Percentiles rank a stretch among this genome's conserved stretches.
phyloP scores from a whole-genome alignment of 2,329 filamentous ascomycete species.

The Fonsecaea pugnacius region DNA sequence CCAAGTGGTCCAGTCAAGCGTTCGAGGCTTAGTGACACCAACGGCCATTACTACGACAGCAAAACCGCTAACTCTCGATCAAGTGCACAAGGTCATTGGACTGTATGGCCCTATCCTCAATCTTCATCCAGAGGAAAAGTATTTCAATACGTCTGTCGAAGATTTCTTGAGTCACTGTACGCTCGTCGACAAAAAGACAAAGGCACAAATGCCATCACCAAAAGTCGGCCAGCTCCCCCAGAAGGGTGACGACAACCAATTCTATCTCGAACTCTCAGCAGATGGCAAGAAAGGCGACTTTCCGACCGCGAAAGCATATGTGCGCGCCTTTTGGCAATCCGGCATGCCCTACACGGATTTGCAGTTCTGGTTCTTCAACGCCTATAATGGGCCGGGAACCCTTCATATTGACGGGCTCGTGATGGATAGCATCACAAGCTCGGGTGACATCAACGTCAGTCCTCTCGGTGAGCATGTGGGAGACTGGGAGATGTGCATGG shows the following conservation, averaged over 20 bases:
- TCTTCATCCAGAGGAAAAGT: slow-evolving; percentile 22
- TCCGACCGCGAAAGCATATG: slow-evolving; percentile 23
- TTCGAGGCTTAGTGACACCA: slow-evolving; percentile 22
- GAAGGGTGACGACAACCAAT: slow-evolving; percentile 17
- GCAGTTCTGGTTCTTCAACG: slow-evolving; percentile 30
- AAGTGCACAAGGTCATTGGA: slow-evolving; percentile 16
- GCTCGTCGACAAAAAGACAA: slow-evolving; percentile 23
- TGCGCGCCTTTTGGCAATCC: slow-evolving; percentile 25
- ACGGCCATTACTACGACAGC: slow-evolving; percentile 15
- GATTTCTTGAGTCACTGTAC: slow-evolving; percentile 22
- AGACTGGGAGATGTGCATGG: slow-evolving; percentile 28
- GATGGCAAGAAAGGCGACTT: slow-evolving; percentile 18
- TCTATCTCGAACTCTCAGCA: slow-evolving; percentile 17
- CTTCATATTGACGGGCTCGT: slow-evolving; percentile 22
- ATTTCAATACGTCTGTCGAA: slow-evolving; percentile 23
- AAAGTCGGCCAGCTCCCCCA: slow-evolving; percentile 12
- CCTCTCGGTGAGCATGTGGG: slow-evolving; percentile 25
- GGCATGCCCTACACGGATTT: slow-evolving; percentile 26
- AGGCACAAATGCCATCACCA: slow-evolving; percentile 4
- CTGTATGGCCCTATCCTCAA: slow-evolving; percentile 22
- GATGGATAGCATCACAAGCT: slow-evolving; percentile 23
- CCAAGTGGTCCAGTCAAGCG: slow-evolving; percentile 23
- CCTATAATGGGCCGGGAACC: slow-evolving; percentile 26
- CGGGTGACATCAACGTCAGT: slow-evolving; percentile 22
- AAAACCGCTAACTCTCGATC: slow-evolving; percentile 17